These are phyloP conservation scores for Penicillium rolfsii DNA, from an alignment of 2,329 filamentous ascomycete genomes.

Conservation along the genomic window DNA sequence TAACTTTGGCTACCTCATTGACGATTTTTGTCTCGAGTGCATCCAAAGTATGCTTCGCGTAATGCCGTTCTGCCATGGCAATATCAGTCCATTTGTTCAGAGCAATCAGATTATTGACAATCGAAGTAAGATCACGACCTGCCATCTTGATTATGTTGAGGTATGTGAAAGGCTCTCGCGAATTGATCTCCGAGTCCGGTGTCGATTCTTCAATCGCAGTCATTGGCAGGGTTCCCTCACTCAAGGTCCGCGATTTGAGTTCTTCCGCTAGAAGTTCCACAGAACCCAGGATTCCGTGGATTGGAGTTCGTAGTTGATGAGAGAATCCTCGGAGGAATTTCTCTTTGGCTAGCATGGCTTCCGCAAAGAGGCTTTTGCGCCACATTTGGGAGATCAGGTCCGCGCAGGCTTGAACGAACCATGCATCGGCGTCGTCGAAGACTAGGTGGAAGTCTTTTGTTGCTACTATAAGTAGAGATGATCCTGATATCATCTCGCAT, in stretches of 20 bases:
- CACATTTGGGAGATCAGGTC: conserved; percentile 16
- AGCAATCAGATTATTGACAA: conserved; percentile 19
- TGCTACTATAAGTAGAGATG: conserved; percentile 16
- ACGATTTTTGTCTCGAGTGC: conserved; percentile 14
- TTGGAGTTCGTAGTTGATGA: conserved; percentile 18
- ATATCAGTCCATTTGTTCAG: conserved; percentile 23
- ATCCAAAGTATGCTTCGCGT: conserved; percentile 4
- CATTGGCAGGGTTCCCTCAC: background rate
- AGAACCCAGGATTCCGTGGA: conserved; percentile 20
- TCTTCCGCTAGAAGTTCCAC: conserved; percentile 15
- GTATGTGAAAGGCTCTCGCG: conserved; percentile 8
- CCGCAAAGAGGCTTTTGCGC: conserved; percentile 11
- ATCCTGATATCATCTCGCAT: conserved; percentile 15
- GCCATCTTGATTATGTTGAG: conserved; percentile 19
- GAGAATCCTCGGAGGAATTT: conserved; percentile 21
- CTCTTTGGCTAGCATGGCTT: conserved; percentile 19
- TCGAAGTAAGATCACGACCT: conserved; percentile 15
- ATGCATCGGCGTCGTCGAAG: conserved; percentile 21
- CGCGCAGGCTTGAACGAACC: conserved; percentile 19
- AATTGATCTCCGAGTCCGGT: background rate
- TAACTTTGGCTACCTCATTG: conserved; percentile 2
- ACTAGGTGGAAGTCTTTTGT: conserved; percentile 18
- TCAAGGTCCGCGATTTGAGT: background rate
- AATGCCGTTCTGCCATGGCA: conserved; percentile 17
- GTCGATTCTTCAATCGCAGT: background rate